These are phyloP conservation scores for Ophiostoma sp. DNA, from an alignment of 2,329 filamentous ascomycete species.

Conservation along the genomic window DNA sequence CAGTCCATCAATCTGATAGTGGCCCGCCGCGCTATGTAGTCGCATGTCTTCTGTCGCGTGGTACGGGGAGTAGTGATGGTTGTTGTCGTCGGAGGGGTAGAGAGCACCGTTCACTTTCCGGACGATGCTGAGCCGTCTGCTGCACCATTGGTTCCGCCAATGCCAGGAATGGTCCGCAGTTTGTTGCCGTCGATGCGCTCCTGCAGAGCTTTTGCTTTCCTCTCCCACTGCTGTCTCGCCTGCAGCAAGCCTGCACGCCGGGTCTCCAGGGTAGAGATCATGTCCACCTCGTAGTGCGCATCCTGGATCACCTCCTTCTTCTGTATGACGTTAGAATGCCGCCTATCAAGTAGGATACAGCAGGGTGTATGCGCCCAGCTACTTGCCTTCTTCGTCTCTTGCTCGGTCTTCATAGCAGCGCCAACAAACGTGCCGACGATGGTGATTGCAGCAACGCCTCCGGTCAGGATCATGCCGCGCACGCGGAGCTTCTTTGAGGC, in stretches of 20 bases:
- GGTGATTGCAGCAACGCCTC: constrained; percentile 31
- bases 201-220: constrained; percentile 31
- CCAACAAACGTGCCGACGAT: constrained; percentile 33
- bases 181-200: constrained; percentile 28
- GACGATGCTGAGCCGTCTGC: background rate
- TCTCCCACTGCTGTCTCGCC: constrained; percentile 30
- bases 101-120: constrained; percentile 19
- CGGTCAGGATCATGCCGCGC: constrained; percentile 27
- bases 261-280: constrained; percentile 32
- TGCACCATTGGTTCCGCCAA: background rate
- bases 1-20: background rate
- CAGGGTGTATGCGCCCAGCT: background rate
- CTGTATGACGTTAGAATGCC: background rate
- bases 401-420: constrained; percentile 33
- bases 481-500: constrained; percentile 19
- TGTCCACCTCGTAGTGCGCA: constrained; percentile 28
- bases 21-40: background rate
- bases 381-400: constrained; percentile 27
- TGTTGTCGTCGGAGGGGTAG: background rate
- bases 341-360: background rate
- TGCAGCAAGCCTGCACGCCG: constrained; percentile 28
- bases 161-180: constrained; percentile 11
- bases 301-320: constrained; percentile 27
- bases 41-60: background rate
- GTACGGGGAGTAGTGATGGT: background rate